Percentiles rank a stretch among this genome's conserved stretches.
Evolutionary conservation across 768 basidiomycete species (phyloP).

Genomic region (Russula vinacea): DNA sequence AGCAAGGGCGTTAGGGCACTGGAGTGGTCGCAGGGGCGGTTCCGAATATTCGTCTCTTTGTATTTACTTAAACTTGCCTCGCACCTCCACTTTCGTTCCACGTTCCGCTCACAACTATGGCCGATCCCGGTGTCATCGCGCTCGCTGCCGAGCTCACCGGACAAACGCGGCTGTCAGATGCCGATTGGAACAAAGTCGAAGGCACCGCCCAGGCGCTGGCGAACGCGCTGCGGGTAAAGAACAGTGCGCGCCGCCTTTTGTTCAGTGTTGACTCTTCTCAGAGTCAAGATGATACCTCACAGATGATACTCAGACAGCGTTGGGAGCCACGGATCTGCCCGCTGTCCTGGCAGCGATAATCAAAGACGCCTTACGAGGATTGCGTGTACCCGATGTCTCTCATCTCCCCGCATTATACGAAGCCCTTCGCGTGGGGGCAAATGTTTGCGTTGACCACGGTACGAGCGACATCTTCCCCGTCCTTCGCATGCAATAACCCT

Average conservation of each 20-base stretch:
- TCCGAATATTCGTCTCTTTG: not conserved
- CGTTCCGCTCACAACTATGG: constrained; percentile 17
- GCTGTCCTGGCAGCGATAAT: constrained; percentile 62
- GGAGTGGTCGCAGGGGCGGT: not conserved
- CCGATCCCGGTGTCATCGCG: constrained; percentile 16
- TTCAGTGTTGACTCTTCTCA: not conserved
- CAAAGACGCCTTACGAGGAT: constrained; percentile 50
- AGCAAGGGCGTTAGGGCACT: not conserved
- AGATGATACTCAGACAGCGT: constrained; percentile 69
- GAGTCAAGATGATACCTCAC: constrained; percentile 9
- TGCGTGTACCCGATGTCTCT: constrained; percentile 44
- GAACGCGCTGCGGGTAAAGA: constrained; percentile 24
- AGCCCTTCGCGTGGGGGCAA: constrained; percentile 74
- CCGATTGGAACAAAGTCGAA: constrained; percentile 28
- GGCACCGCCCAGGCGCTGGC: constrained; percentile 24
- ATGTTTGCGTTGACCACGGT: constrained; percentile 84
- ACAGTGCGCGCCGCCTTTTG: constrained; percentile 13
- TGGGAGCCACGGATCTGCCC: constrained; percentile 65
- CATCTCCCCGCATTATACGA: constrained; percentile 57
- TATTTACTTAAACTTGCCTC: not conserved
- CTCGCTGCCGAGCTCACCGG: constrained; percentile 23
- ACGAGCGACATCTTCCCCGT: constrained; percentile 31
- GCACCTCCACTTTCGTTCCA: not conserved
- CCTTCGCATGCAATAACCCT: constrained; percentile 7
- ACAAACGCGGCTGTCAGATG: constrained; percentile 21